Evolutionary conservation across 2,329 filamentous ascomycete species (phyloP).

Genomic region (Eutypa lata): DNA sequence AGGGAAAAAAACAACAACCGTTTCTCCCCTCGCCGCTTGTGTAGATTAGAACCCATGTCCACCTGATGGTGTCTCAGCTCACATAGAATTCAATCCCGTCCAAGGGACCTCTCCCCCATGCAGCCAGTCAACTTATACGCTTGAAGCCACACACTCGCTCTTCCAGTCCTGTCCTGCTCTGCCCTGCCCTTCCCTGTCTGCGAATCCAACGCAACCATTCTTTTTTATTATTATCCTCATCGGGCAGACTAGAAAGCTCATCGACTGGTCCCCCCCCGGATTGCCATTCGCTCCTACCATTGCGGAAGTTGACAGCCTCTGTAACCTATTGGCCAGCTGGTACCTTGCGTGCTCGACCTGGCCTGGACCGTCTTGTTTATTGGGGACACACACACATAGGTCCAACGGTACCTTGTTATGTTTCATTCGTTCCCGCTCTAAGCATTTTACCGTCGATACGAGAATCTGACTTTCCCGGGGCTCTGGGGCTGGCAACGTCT

Average conservation of each 20-base stretch:
- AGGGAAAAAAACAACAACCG: background rate
- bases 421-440: slow-evolving; percentile 29
- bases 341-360: background rate
- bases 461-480: slow-evolving; percentile 18
- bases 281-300: slow-evolving; percentile 21
- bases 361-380: slow-evolving; percentile 8
- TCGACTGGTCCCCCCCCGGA: background rate
- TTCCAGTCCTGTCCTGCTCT: too few species aligned
- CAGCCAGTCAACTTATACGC: background rate
- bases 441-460: slow-evolving; percentile 29
- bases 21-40: too few species aligned
- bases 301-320: slow-evolving; percentile 23
- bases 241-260: background rate
- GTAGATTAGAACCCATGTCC: background rate
- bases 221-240: slow-evolving; percentile 8
- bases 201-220: slow-evolving; percentile 18
- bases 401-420: slow-evolving; percentile 27
- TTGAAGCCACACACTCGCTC: background rate
- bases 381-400: slow-evolving; percentile 24
- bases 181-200: background rate
- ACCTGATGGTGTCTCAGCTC: background rate
- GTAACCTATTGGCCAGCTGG: slow-evolving; percentile 23
- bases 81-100: background rate
- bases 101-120: too few species aligned
- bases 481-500: slow-evolving; percentile 9